Conservation (phyloP, 106 monocot species). For the Allium cepa region DNA sequence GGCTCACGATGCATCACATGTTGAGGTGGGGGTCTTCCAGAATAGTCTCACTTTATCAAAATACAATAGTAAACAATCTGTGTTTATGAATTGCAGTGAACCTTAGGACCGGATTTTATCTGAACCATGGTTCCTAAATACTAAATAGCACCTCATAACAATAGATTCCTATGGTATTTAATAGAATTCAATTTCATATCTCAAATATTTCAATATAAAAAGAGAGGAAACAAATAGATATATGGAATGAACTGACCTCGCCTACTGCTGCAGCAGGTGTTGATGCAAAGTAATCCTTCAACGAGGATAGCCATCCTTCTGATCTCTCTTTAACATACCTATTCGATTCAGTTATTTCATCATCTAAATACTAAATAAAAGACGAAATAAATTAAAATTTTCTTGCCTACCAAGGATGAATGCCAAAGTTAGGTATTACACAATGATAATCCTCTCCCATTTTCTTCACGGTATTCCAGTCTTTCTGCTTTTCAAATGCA, state of each 20-base stretch:
- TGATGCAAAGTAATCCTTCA: conserved; percentile 9
- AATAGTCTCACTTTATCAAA: too few species aligned
- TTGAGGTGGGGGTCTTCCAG: too few species aligned
- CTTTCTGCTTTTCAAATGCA: conserved; percentile 15
- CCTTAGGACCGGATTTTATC: too few species aligned
- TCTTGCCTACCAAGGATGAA: conserved; percentile 34
- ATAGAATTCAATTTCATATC: too few species aligned
- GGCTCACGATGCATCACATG: too few species aligned
- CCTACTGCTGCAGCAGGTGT: conserved; percentile 21
- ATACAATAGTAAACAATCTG: too few species aligned
- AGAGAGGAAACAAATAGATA: too few species aligned
- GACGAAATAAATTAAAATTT: neutral
- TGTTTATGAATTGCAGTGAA: too few species aligned
- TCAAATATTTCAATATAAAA: too few species aligned
- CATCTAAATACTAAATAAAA: conserved; percentile 1
- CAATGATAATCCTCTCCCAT: conserved; percentile 42
- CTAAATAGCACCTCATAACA: too few species aligned
- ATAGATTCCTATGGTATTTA: too few species aligned
- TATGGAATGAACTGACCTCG: neutral
- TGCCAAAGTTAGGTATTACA: conserved; percentile 40
- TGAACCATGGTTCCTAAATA: too few species aligned
- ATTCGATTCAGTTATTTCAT: neutral
- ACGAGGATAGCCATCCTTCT: conserved; percentile 29
- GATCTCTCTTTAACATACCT: conserved; percentile 40
- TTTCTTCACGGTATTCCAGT: conserved; percentile 48